phyloP scores from a whole-genome alignment of 2,329 filamentous ascomycete species.

The Microdochium nivale region DNA sequence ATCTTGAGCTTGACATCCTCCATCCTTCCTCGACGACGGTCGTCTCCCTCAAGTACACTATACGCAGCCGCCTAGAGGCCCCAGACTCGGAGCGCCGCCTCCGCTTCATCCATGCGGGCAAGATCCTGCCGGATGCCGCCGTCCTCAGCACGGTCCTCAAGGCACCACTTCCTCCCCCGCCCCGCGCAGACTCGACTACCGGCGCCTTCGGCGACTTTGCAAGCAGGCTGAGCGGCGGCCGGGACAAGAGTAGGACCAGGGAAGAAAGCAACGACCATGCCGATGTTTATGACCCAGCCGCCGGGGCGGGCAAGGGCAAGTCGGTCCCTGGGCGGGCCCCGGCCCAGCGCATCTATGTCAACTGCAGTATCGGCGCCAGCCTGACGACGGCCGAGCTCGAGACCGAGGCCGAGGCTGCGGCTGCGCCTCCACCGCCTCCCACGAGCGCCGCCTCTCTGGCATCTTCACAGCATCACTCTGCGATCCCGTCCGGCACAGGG shows the following conservation, averaged over 20 bases:
- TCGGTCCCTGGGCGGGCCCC: slow-evolving; percentile 41
- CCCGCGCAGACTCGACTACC: slow-evolving; percentile 17
- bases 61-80: slow-evolving; percentile 61
- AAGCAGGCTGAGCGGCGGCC: slow-evolving; percentile 24
- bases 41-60: slow-evolving; percentile 70
- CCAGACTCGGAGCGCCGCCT: slow-evolving; percentile 60
- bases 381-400: slow-evolving; percentile 62
- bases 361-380: slow-evolving; percentile 80
- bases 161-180: slow-evolving; percentile 46
- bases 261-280: not conserved
- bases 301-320: slow-evolving; percentile 49
- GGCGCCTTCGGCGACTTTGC: slow-evolving; percentile 14
- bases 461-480: slow-evolving; percentile 1
- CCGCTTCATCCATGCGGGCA: slow-evolving; percentile 84
- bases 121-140: slow-evolving; percentile 67
- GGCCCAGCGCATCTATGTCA: slow-evolving; percentile 66
- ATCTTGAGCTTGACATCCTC: slow-evolving; percentile 70
- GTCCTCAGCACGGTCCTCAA: slow-evolving; percentile 62
- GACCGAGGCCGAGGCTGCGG: slow-evolving; percentile 48
- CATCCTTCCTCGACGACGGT: slow-evolving; percentile 62
- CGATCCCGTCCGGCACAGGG: not conserved
- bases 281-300: slow-evolving; percentile 13
- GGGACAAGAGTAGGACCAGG: slow-evolving; percentile 7
- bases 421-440: slow-evolving; percentile 4
- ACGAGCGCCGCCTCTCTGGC: slow-evolving; percentile 3